These are phyloP conservation scores for Yamadazyma triangularis DNA, from an alignment of 1,139 yeast genomes.

Conservation along the genomic window DNA sequence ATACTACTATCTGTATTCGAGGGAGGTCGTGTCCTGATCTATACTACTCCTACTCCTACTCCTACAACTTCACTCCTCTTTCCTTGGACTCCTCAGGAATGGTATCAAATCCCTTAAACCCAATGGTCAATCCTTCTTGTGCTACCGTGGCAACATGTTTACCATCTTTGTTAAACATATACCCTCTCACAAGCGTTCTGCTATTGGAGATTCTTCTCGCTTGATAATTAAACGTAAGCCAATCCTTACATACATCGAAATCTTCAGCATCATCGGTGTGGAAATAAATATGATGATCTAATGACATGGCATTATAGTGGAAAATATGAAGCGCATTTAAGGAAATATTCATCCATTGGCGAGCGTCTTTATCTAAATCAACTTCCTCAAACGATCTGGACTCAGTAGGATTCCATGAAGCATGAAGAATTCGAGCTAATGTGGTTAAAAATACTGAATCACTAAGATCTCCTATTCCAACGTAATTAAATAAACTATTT, in stretches of 20 bases:
- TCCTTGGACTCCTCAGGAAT: constrained; percentile 10
- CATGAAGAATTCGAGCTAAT: constrained; percentile 37
- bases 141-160: constrained; percentile 36
- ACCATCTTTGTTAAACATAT: constrained; percentile 29
- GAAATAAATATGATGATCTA: constrained; percentile 45
- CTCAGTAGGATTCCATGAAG: constrained; percentile 43
- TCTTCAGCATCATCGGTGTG: constrained; percentile 23
- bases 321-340: constrained; percentile 37
- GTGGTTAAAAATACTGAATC: constrained; percentile 43
- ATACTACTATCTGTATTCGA: too few relatives aligned
- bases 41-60: too few relatives aligned
- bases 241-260: constrained; percentile 35
- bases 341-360: constrained; percentile 25
- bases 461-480: constrained; percentile 38
- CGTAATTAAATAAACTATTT: constrained; percentile 28
- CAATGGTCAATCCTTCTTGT: constrained; percentile 41
- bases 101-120: constrained; percentile 14
- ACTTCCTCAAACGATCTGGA: constrained; percentile 26
- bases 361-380: constrained; percentile 32
- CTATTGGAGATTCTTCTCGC: constrained; percentile 31
- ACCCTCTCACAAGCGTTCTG: constrained; percentile 37
- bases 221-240: constrained; percentile 39
- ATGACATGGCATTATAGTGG: constrained; percentile 47
- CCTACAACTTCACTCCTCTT: too few relatives aligned
- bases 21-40: too few relatives aligned